Base-by-base conservation (phyloP, 441 rosid species). In the Metrosideros polymorpha region DNA sequence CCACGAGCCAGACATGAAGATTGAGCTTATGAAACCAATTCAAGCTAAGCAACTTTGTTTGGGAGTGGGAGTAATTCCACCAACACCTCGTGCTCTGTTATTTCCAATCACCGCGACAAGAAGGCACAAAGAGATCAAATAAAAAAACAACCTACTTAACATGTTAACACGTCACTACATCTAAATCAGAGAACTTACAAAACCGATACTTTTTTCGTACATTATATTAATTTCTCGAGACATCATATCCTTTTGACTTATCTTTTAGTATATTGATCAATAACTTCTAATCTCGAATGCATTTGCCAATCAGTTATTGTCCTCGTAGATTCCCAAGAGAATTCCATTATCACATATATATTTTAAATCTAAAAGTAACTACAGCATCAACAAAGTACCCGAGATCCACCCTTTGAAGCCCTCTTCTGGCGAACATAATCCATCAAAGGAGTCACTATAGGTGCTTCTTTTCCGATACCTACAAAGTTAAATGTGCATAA, bases 341-440 rank as follows among this genome's bases (percentile, higher is more conserved):
- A 82, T 17, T n/a, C 56, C 84, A 50, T n/a, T n/a, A 39, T 84
- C 59, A 43, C 56, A 32, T 39, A 47, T n/a, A 35, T 32, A 66
- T 56, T 63, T 42, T 57, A 84, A 63, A 22, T 47, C 75, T 42
- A 30, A 56, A 84, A 47, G 47, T 13, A 61, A 45, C 75, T 27
- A 71, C 45, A 47, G 56, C 55, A 45, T n/a, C 49, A 39, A 19
- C 57, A 54, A 35, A 75, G 32, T 92, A 95, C 98, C 98, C 93
- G 91, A 42, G 96, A 90, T 86, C 89, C 92, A 52, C 89, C 91
- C 89, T 93, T 94, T 29, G 98, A 91, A 87, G 95, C 98, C 89
- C 97, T 92, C 93, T 95, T 95, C 85, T 93, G 97, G 75, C 98
- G 90, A 57, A 95, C 92, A 92, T 91, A 95, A 90, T 95, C 97